A percentile compares a stretch with the other conserved stretches of the same genome.
Conservation (phyloP, 139 green algal species). For the Ettlia oleoabundans region DNA sequence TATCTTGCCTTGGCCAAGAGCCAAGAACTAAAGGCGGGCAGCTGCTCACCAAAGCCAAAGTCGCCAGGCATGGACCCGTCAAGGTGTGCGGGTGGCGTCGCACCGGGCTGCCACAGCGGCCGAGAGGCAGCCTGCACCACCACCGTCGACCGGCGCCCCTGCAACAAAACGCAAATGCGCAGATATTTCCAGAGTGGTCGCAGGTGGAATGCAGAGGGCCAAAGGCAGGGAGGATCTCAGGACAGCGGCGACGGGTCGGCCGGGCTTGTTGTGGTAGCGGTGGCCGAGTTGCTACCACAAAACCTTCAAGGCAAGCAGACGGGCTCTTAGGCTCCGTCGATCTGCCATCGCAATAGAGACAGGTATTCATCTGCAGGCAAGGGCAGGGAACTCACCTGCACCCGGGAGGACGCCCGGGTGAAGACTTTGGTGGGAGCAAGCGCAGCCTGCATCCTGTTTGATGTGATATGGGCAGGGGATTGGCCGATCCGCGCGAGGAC, state of each 20-base stretch:
- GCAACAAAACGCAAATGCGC: neutral
- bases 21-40: neutral
- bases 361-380: too few relatives aligned
- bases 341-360: too few relatives aligned
- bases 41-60: conserved; percentile 37
- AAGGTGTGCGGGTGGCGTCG: conserved; percentile 51
- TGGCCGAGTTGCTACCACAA: too few relatives aligned
- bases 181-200: too few relatives aligned
- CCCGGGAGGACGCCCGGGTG: neutral
- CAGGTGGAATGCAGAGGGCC: too few relatives aligned
- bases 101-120: conserved; percentile 52
- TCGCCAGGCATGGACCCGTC: conserved; percentile 55
- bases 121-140: conserved; percentile 31
- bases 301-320: too few relatives aligned
- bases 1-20: too few relatives aligned
- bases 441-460: conserved; percentile 12
- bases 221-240: too few relatives aligned
- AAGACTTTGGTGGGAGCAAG: neutral
- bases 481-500: too few relatives aligned
- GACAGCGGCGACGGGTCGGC: too few relatives aligned
- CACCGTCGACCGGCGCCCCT: conserved; percentile 30
- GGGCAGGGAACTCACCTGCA: neutral
- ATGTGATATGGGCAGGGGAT: neutral
- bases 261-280: too few relatives aligned
- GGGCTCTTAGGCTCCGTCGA: too few relatives aligned